Percentiles rank a stretch among this genome's conserved stretches.
These are phyloP conservation scores for Aspergillus arachidicola DNA, from an alignment of 2,329 filamentous ascomycete genomes.

Conservation along the genomic window DNA sequence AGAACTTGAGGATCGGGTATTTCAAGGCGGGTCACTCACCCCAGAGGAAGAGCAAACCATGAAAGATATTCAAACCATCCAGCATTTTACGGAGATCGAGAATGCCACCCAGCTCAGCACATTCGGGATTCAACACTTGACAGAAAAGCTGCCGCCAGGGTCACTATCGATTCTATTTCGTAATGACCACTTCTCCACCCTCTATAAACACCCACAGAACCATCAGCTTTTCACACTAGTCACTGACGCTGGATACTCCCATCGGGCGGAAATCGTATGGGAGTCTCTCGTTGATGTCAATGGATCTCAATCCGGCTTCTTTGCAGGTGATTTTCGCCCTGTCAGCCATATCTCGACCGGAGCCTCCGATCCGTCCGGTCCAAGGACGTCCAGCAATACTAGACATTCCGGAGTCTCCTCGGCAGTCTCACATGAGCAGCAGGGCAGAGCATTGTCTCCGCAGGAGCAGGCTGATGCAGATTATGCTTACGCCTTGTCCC, in stretches of 20 bases:
- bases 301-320: conserved; percentile 79
- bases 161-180: conserved; percentile 89
- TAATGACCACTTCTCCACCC: conserved; percentile 94
- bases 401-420: conserved; percentile 15
- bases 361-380: conserved; percentile 31
- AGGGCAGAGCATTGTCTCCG: conserved; percentile 24
- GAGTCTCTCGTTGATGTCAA: conserved; percentile 88
- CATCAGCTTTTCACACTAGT: conserved; percentile 79
- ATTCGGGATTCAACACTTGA: conserved; percentile 76
- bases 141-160: conserved; percentile 70
- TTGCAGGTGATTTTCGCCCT: conserved; percentile 84
- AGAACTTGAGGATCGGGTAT: conserved; percentile 80
- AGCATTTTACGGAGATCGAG: conserved; percentile 70
- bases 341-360: conserved; percentile 63
- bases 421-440: conserved; percentile 16
- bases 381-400: conserved; percentile 30
- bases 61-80: conserved; percentile 82
- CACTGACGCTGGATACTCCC: conserved; percentile 87
- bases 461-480: conserved; percentile 72
- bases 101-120: conserved; percentile 87
- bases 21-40: conserved; percentile 61
- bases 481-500: conserved; percentile 83
- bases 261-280: conserved; percentile 92
- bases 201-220: conserved; percentile 84
- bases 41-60: conserved; percentile 76